Evolutionary conservation across 1,284 basidiomycete genomes (phyloP), one percentile per base, ranked within the genome.

Genomic region (Ganoderma sinense): DNA sequence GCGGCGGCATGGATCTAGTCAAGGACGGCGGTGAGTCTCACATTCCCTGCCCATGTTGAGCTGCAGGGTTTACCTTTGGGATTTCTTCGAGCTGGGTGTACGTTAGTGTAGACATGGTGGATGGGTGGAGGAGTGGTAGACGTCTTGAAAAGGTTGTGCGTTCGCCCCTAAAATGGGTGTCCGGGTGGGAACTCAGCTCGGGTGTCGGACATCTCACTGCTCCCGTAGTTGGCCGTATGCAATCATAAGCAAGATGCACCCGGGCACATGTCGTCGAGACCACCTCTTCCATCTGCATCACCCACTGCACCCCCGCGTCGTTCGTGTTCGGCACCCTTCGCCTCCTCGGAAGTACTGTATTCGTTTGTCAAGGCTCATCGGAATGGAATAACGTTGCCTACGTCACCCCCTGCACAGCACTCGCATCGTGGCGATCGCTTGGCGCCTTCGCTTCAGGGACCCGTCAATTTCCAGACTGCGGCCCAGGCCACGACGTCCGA

Each of bases 1-100:
- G 92, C 79, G 62, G 84, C 81, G 23, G 80, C 80, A 56, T 88
- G 86, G 64, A 90, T 86, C 91, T 93, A 26, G 36, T 36, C 43
- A 7, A 8, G 7, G 36, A 13, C 7, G 20, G 33, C n/a, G 10
- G 11, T n/a, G 55, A 36, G 4, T 39, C 36, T 26, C 6, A 14
- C 20, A 4, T 51, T 14, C 11, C 2, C 4, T 13, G 4, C 26
- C 14, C 23, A 26, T 13, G 13, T 13, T 4, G 2, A 14, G 7
- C n/a, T 51, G 23, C 23, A 51, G 48, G 11, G 14, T 40, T 36
- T 29, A 53, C 67, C 63, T 65, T 69, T 2, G 67, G 63, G 36
- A 69, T 69, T 23, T 69, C 67, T 10, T 69, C 64, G 31, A 69
- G 39, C 5, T 63, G 18, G 1, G 67, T 69, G 63, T 65, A 65